Percentiles rank a stretch among this genome's conserved stretches.
Evolutionary conservation across 129 eudicot genomes (phyloP).

Genomic region (Saussurea involucrata): DNA sequence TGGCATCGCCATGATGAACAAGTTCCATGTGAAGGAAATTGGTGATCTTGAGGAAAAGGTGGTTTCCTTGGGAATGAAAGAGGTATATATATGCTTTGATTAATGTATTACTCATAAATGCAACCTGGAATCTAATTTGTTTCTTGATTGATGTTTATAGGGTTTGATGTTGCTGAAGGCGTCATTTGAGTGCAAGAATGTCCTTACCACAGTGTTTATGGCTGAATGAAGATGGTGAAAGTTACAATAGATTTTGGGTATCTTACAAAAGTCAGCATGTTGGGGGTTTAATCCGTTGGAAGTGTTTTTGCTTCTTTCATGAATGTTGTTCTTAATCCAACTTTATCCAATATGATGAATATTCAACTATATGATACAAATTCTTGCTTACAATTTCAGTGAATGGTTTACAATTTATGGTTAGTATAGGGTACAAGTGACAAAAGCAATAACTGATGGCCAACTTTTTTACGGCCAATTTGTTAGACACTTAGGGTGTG

Average conservation of each 20-base stretch:
- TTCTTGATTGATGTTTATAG: not conserved
- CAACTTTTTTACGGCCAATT: no score
- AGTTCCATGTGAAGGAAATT: constrained; percentile 37
- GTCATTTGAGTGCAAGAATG: constrained; percentile 17
- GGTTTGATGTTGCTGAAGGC: constrained; percentile 39
- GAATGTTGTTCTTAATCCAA: not conserved
- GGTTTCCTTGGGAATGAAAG: constrained; percentile 33
- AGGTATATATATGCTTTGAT: constrained; percentile 24
- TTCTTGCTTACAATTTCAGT: no score
- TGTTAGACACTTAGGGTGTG: no score
- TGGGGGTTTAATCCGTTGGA: not conserved
- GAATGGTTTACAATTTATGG: no score
- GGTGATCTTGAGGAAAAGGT: constrained; percentile 36
- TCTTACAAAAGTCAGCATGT: not conserved
- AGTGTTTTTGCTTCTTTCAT: not conserved
- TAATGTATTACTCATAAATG: no score
- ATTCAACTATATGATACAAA: no score
- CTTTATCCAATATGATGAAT: no score
- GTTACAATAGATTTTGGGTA: not conserved
- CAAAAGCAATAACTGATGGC: no score
- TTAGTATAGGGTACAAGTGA: no score
- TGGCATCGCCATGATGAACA: constrained; percentile 33
- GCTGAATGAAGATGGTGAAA: not conserved
- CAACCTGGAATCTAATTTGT: no score
- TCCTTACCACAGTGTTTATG: constrained; percentile 25